Evolutionary conservation across 208 protist genomes (phyloP).

Genomic region (Crithidia fasciculata): DNA sequence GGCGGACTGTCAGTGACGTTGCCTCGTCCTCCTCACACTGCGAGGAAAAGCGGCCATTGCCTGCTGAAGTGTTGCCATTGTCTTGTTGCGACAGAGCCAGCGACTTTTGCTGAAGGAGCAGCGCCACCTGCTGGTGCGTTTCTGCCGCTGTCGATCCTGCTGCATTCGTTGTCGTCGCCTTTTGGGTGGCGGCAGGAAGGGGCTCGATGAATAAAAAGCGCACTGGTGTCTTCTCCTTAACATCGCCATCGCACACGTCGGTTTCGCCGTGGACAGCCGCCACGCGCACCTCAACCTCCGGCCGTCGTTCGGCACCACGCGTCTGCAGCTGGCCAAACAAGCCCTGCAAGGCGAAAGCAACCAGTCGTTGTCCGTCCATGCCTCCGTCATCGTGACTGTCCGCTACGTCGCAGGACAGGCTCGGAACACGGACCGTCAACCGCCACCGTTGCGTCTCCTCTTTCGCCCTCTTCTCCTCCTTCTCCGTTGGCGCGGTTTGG

Average conservation of each 20-base stretch:
- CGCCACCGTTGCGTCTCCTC: slow-evolving; percentile 1
- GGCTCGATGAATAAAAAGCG: slow-evolving; percentile 10
- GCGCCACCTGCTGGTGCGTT: neutral
- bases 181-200: neutral
- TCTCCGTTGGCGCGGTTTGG: too few species aligned
- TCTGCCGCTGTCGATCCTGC: neutral
- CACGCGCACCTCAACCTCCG: neutral
- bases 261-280: slow-evolving; percentile 10
- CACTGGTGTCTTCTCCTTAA: neutral
- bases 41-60: neutral
- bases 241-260: neutral
- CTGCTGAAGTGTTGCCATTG: too few species aligned
- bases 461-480: neutral
- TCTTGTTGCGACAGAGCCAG: slow-evolving; percentile 4
- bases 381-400: neutral
- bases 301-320: neutral
- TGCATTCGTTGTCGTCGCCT: neutral
- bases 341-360: neutral
- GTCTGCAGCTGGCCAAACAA: neutral
- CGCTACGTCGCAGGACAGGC: neutral
- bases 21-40: neutral
- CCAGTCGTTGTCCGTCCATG: neutral
- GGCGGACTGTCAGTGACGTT: slow-evolving; percentile 10
- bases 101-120: slow-evolving; percentile 14
- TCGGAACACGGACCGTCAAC: neutral